Conservation (phyloP, 2,329 filamentous ascomycete genomes). For the Pseudocercospora ulei region DNA sequence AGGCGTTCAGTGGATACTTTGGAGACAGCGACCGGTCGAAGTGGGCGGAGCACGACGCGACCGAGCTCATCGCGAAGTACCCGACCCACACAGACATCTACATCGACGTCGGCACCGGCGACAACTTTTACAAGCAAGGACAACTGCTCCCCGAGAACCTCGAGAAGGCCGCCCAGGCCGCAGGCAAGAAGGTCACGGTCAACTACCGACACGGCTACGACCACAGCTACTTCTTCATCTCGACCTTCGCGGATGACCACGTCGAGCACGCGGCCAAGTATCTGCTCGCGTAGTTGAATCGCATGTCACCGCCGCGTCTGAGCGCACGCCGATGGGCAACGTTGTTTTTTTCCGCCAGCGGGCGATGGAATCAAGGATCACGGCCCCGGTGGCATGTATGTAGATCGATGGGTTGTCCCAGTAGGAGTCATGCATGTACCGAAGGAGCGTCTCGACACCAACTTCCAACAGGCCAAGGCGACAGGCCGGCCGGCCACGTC, state of each 20-base stretch:
- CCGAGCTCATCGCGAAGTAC: constrained; percentile 72
- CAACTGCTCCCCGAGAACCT: constrained; percentile 94
- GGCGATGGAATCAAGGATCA: too few relatives aligned
- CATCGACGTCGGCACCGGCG: constrained; percentile 85
- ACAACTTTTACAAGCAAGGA: constrained; percentile 92
- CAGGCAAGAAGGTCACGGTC: constrained; percentile 62
- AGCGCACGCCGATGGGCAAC: constrained; percentile 15
- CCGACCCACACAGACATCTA: constrained; percentile 63
- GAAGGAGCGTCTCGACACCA: too few relatives aligned
- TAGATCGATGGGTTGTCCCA: too few relatives aligned
- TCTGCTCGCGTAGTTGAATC: constrained; percentile 39
- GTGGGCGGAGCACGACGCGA: constrained; percentile 87
- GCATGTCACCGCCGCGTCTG: constrained; percentile 5
- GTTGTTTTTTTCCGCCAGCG: constrained; percentile 6
- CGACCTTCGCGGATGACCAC: constrained; percentile 81
- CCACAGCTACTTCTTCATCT: constrained; percentile 96
- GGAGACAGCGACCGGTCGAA: constrained; percentile 60
- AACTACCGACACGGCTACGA: constrained; percentile 88
- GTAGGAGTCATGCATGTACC: too few relatives aligned
- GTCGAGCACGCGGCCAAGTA: constrained; percentile 85
- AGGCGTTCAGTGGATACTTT: constrained; percentile 87
- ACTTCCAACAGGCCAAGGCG: too few relatives aligned
- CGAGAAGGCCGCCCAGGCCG: constrained; percentile 64
- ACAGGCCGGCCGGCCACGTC: too few relatives aligned
- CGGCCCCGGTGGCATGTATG: too few relatives aligned